Evolutionary conservation across 257 asterid species (phyloP), one percentile per base, ranked within the genome.

Genomic region (Solanum tarijense): DNA sequence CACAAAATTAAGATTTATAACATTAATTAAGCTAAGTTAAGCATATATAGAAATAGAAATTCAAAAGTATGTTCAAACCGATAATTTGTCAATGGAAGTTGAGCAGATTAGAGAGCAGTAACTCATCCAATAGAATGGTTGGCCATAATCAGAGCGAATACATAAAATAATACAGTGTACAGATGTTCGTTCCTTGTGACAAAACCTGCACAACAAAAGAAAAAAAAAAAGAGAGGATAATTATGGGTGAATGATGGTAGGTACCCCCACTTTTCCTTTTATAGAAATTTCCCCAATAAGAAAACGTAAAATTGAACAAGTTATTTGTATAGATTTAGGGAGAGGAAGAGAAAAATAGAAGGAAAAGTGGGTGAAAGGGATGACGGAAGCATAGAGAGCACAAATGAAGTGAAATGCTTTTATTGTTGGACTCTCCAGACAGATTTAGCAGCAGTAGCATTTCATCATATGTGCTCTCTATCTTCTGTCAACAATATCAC

Each of bases 341-440:
- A 20, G 12, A 65, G 12, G 14, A 6, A 55, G n/a, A 55, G 65
- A 55, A 55, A 55, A 55, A 55, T 55, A 55, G n/a, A 55, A 27
- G 48, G 38, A 65, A 21, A 72, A 83, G 69, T 20, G 39, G 83
- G 1, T 66, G 78, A 85, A 88, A 75, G 88, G 87, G 96, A 88
- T 93, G 95, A 93, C 95, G 89, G 95, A 92, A 93, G 96, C 90
- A 91, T 90, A 93, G 94, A 92, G 96, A 93, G 96, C 96, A 93
- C 96, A 92, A 88, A 93, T 85, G 91, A 93, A 91, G 78, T 92
- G 91, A 92, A 90, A 93, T 92, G 95, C 95, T 85, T 65, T 18
- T 83, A 21, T 34, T 18, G 85, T 69, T 14, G 5, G 31, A 11
- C 20, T 78, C 31, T 84, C 60, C 39, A 65, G 69, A 52, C 62